Percentiles rank a stretch among this genome's conserved stretches.
phyloP scores from a whole-genome alignment of 306 rosid genomes.

The Psophocarpus tetragonolobus region DNA sequence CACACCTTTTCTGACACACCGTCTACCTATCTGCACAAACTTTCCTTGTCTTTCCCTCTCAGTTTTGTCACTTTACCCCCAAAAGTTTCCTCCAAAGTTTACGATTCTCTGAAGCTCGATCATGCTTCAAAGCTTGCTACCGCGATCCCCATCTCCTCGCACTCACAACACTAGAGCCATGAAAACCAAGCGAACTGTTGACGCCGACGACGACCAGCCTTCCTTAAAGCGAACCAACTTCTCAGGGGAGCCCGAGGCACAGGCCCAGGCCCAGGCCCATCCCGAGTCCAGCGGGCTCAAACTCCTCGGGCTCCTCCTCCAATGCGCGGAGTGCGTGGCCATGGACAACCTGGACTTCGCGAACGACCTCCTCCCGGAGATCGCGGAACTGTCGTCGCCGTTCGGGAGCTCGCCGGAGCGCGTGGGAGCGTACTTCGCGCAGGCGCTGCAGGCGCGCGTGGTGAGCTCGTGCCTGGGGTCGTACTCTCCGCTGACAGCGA shows the following conservation, averaged over 20 bases:
- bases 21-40: slow-evolving; percentile 50
- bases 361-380: slow-evolving; percentile 79
- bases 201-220: slow-evolving; percentile 31
- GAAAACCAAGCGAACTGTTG: slow-evolving; percentile 68
- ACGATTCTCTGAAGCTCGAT: slow-evolving; percentile 50
- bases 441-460: slow-evolving; percentile 92
- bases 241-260: slow-evolving; percentile 43
- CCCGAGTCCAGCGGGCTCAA: slow-evolving; percentile 72
- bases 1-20: slow-evolving; percentile 48
- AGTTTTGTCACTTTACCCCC: slow-evolving; percentile 56
- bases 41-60: slow-evolving; percentile 47
- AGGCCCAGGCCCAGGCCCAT: too few species aligned
- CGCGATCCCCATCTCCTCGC: slow-evolving; percentile 68
- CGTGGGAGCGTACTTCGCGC: slow-evolving; percentile 85
- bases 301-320: slow-evolving; percentile 76
- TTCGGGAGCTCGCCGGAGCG: slow-evolving; percentile 89
- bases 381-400: slow-evolving; percentile 84
- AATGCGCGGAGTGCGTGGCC: slow-evolving; percentile 96
- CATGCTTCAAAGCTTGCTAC: slow-evolving; percentile 95
- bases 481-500: slow-evolving; percentile 62
- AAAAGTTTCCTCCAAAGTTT: slow-evolving; percentile 47
- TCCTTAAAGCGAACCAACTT: slow-evolving; percentile 53
- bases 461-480: slow-evolving; percentile 73
- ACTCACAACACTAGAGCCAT: slow-evolving; percentile 51
- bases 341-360: slow-evolving; percentile 76